Evolutionary conservation across 495 filamentous ascomycete genomes (phyloP).

Genomic region (Daldinia decipiens): DNA sequence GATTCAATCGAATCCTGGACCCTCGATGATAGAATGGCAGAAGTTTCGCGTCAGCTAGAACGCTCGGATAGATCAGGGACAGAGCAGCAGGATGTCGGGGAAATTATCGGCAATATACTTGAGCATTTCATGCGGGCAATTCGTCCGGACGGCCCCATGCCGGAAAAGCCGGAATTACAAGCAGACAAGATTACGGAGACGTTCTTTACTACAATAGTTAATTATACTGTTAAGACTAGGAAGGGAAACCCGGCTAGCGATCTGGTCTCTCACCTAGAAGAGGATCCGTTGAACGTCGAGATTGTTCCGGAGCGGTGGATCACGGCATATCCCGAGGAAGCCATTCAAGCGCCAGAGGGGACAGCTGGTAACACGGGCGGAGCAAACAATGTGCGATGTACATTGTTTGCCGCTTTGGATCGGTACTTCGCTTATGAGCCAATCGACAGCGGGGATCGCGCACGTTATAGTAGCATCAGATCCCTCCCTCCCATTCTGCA

Average conservation of each 20-base stretch:
- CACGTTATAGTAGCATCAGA: constrained; percentile 80
- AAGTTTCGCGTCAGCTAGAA: constrained; percentile 51
- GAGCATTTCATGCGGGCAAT: constrained; percentile 92
- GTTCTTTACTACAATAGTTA: constrained; percentile 60
- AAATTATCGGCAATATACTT: constrained; percentile 91
- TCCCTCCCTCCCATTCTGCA: constrained; percentile 85
- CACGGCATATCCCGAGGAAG: constrained; percentile 54
- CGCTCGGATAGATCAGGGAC: constrained; percentile 58
- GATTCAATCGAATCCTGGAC: constrained; percentile 37
- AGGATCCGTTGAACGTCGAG: constrained; percentile 47
- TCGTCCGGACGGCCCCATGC: constrained; percentile 65
- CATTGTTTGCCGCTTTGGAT: constrained; percentile 86
- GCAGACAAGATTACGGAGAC: constrained; percentile 78
- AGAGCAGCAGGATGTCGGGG: constrained; percentile 87
- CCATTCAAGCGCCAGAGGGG: constrained; percentile 5
- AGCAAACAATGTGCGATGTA: constrained; percentile 53
- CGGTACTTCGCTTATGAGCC: constrained; percentile 82
- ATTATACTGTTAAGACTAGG: constrained; percentile 53
- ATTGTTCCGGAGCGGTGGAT: constrained; percentile 52
- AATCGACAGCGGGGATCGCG: constrained; percentile 68
- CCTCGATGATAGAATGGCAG: constrained; percentile 56
- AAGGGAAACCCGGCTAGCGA: constrained; percentile 3
- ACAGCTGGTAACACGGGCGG: constrained; percentile 11
- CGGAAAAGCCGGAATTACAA: constrained; percentile 68
- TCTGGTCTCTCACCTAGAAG: constrained; percentile 23